Evolutionary conservation across 345 rosid genomes (phyloP).

Genomic region (Citrus maxima): DNA sequence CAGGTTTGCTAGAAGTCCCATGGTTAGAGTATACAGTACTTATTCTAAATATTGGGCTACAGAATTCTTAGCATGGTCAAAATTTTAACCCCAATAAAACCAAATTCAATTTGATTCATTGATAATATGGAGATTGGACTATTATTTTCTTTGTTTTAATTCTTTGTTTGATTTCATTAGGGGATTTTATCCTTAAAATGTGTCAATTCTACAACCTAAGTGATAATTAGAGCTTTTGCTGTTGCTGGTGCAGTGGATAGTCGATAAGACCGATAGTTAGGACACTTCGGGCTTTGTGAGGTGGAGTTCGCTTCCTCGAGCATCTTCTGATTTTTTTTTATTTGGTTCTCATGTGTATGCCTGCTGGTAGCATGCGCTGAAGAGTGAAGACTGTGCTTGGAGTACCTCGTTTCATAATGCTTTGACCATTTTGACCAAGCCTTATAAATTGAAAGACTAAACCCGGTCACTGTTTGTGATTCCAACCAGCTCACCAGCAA

Average conservation of each 20-base stretch:
- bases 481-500: no score
- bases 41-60: neutral
- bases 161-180: constrained; percentile 29
- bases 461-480: no score
- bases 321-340: constrained; percentile 4
- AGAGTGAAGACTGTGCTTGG: constrained; percentile 8
- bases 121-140: neutral
- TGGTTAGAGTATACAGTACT: neutral
- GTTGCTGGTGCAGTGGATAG: constrained; percentile 3
- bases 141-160: constrained; percentile 10
- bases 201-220: constrained; percentile 26
- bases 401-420: no score
- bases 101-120: neutral
- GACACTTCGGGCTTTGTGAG: constrained; percentile 93
- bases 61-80: neutral
- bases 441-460: no score
- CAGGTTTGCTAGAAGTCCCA: neutral
- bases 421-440: no score
- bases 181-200: constrained; percentile 54
- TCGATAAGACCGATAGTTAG: constrained; percentile 65
- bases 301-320: constrained; percentile 44
- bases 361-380: constrained; percentile 19
- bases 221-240: neutral
- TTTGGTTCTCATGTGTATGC: constrained; percentile 29
- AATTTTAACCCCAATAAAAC: neutral